A percentile compares a stretch with the other conserved stretches of the same genome.
These are phyloP conservation scores for bread wheat (Triticum aestivum) DNA, from an alignment of 176 grass and related monocot species.

Conservation along the genomic window DNA sequence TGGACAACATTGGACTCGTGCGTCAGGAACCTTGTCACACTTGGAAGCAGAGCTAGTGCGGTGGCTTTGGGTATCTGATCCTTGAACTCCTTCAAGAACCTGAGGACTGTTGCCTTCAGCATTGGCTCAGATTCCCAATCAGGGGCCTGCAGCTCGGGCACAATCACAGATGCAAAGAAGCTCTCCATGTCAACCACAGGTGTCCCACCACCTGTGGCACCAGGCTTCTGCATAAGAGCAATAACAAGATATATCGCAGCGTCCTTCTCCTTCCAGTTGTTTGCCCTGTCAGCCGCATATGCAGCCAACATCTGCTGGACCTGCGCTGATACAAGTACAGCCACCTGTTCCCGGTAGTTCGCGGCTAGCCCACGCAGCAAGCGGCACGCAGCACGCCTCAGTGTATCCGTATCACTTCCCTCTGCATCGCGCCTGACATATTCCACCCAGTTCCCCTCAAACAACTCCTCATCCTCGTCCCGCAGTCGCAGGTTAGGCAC, in stretches of 20 bases:
- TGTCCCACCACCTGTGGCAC: constrained; percentile 49
- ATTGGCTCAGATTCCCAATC: constrained; percentile 76
- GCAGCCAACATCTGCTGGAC: constrained; percentile 84
- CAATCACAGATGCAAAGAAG: constrained; percentile 88
- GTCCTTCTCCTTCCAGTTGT: constrained; percentile 98
- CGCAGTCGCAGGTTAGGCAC: constrained; percentile 88
- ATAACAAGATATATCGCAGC: constrained; percentile 94
- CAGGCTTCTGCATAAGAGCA: constrained; percentile 75
- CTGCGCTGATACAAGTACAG: constrained; percentile 59
- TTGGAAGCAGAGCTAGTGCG: constrained; percentile 54
- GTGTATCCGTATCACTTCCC: constrained; percentile 84
- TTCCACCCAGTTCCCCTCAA: constrained; percentile 88
- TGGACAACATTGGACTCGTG: constrained; percentile 96
- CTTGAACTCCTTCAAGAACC: constrained; percentile 92
- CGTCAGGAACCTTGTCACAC: constrained; percentile 66
- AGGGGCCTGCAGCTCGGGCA: constrained; percentile 73
- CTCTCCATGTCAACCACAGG: constrained; percentile 84
- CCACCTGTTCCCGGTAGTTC: constrained; percentile 88
- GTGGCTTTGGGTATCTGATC: constrained; percentile 81
- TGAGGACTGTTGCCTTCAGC: constrained; percentile 91
- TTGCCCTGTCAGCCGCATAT: constrained; percentile 49
- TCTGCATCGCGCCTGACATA: constrained; percentile 93
- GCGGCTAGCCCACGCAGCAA: constrained; percentile 75
- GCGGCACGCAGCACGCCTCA: constrained; percentile 79
- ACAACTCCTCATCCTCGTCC: constrained; percentile 95